Conservation (phyloP, 352 stramenopile genomes). For the Phytophthora sp. region DNA sequence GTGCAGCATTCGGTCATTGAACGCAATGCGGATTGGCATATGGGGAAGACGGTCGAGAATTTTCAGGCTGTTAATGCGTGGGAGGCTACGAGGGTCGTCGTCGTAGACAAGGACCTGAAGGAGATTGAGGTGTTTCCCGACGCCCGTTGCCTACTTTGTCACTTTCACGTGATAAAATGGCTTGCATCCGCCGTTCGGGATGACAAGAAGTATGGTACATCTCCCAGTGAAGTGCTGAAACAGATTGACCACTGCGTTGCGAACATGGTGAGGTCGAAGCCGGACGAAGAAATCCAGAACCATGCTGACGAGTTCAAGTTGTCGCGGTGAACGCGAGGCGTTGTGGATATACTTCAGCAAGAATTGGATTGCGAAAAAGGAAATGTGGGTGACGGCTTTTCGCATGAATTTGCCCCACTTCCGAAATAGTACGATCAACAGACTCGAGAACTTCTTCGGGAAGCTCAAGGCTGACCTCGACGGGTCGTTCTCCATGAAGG, state of each 20-base stretch:
- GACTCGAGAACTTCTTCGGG: background rate
- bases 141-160: background rate
- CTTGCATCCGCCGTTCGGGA: background rate
- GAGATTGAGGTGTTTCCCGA: slow-evolving; percentile 10
- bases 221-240: background rate
- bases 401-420: background rate
- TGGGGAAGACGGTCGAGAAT: slow-evolving; percentile 4
- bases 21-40: slow-evolving; percentile 13
- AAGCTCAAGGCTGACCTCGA: background rate
- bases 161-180: slow-evolving; percentile 15
- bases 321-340: background rate
- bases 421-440: background rate
- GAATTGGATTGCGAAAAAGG: background rate
- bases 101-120: slow-evolving; percentile 26
- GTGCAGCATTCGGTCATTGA: slow-evolving; percentile 13
- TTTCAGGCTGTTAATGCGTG: slow-evolving; percentile 5
- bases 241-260: slow-evolving; percentile 3
- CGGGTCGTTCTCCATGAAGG: background rate
- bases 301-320: slow-evolving; percentile 8
- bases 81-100: slow-evolving; percentile 1
- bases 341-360: slow-evolving; percentile 4
- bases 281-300: background rate
- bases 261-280: slow-evolving; percentile 7
- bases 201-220: slow-evolving; percentile 10
- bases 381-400: background rate